Evolutionary conservation across 2,329 filamentous ascomycete genomes (phyloP).

Genomic region (Endothia cerciana): DNA sequence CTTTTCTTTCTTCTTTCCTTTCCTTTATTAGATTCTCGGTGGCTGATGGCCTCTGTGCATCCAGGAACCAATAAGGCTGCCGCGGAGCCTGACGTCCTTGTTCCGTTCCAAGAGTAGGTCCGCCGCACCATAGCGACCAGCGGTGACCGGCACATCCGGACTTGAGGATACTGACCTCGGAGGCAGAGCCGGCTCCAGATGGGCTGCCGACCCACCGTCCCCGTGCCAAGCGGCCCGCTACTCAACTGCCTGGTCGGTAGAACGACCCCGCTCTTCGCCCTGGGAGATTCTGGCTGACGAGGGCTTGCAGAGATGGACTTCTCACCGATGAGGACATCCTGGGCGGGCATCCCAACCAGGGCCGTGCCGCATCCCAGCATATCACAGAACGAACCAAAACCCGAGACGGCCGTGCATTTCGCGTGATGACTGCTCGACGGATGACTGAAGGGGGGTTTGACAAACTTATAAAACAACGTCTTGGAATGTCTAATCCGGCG

Average conservation of each 20-base stretch:
- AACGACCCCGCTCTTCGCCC: background rate
- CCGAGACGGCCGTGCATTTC: background rate
- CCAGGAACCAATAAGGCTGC: conserved; percentile 4
- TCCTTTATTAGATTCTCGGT: background rate
- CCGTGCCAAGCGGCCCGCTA: background rate
- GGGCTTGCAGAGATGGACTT: background rate
- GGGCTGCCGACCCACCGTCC: background rate
- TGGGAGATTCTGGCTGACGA: conserved; percentile 2
- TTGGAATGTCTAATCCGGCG: background rate
- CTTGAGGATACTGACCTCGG: background rate
- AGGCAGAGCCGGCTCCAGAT: background rate
- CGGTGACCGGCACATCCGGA: background rate
- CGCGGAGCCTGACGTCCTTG: background rate
- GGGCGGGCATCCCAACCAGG: conserved; percentile 13
- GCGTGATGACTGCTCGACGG: background rate
- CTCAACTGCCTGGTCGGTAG: conserved; percentile 3
- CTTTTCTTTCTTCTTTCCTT: background rate
- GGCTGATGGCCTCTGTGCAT: background rate
- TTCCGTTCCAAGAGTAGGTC: conserved; percentile 12
- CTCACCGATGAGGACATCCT: conserved; percentile 9
- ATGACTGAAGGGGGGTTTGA: background rate
- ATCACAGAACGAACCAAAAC: background rate
- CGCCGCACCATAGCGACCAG: background rate
- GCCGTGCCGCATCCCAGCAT: background rate
- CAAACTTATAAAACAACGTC: background rate